These are phyloP conservation scores for Streptanthus diversifolius DNA, from an alignment of 345 rosid species.

Conservation along the genomic window DNA sequence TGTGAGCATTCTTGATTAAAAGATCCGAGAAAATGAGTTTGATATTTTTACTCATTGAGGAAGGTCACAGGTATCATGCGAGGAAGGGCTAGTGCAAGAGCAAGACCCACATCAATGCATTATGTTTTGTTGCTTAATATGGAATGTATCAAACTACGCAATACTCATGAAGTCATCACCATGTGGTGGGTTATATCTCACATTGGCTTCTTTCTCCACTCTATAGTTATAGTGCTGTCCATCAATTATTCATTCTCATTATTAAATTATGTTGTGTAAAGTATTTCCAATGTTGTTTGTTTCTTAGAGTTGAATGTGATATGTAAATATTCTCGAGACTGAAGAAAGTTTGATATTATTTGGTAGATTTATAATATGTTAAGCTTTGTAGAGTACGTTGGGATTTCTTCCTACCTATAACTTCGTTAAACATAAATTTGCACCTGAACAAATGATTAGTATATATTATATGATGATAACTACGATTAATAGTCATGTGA, in stretches of 20 bases:
- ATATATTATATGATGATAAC: not conserved
- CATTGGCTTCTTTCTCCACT: slow-evolving; percentile 20
- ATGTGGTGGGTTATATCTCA: slow-evolving; percentile 34
- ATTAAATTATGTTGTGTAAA: not conserved
- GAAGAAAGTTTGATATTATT: not conserved
- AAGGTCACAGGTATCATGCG: slow-evolving; percentile 30
- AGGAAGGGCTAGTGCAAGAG: slow-evolving; percentile 20
- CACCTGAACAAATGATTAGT: not conserved
- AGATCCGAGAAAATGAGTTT: slow-evolving; percentile 12
- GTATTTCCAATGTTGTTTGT: not conserved
- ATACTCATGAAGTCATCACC: slow-evolving; percentile 20
- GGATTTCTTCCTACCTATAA: not conserved
- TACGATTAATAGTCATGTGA: not conserved
- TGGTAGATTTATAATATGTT: not conserved
- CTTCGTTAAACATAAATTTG: not conserved
- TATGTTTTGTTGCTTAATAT: slow-evolving; percentile 29
- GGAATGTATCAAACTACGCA: slow-evolving; percentile 27
- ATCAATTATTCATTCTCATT: slow-evolving; percentile 15
- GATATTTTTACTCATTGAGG: not conserved
- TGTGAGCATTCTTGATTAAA: slow-evolving; percentile 16
- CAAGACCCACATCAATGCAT: slow-evolving; percentile 26
- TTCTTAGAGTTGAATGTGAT: not conserved
- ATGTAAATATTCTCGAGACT: not conserved
- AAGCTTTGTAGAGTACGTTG: not conserved
- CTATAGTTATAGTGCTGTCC: slow-evolving; percentile 22